Evolutionary conservation across 192 early-diverging fungal genomes (phyloP), one percentile per base, ranked within the genome.

Genomic region (Backusella westeae): DNA sequence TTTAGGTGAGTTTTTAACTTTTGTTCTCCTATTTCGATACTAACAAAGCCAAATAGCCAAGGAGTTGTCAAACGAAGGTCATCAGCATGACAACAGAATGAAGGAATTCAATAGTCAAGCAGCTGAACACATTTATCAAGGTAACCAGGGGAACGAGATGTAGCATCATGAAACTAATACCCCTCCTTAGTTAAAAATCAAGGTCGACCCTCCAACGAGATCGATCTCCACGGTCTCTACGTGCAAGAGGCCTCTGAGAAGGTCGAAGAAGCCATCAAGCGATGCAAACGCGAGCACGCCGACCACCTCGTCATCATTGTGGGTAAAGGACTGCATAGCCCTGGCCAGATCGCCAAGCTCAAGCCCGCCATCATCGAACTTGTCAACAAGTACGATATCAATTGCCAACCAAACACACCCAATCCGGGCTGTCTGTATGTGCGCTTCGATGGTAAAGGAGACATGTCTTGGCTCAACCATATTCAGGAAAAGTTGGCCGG

Each of bases 151-250:
- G 0, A 36, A 38, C 26, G 2, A 29, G 14, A 21, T 23, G 6
- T 39, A 35, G 23, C 15, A 46, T 3, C 4, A 70, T 35, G 19
- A 35, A 44, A 44, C 15, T 14, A 26, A 66, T 23, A 10, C 53
- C 23, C 9, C 23, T 8, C 29, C 4, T 38, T 46, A 85, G 84
- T 70, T 6, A 84, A 91, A 70, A 92, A 91, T 59, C 26, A 72
- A 5, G 39, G 29, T 4, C 74, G 85, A 35, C 76, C 80, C 17
- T 34, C 78, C 1, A 73, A 84, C 41, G 86, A 93, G 71, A 74
- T 94, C 66, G 93, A 94, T 79, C 69, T 94, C 34, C 93, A 94
- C 59, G 93, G 91, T 6, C 74, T 92, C 14, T 89, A 84, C 75
- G 93, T 94, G 34, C 73, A 79, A 72, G 93, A 93, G 75, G 91